Conservation (phyloP, 2,329 filamentous ascomycete genomes). For the Ophiostoma sp. region DNA sequence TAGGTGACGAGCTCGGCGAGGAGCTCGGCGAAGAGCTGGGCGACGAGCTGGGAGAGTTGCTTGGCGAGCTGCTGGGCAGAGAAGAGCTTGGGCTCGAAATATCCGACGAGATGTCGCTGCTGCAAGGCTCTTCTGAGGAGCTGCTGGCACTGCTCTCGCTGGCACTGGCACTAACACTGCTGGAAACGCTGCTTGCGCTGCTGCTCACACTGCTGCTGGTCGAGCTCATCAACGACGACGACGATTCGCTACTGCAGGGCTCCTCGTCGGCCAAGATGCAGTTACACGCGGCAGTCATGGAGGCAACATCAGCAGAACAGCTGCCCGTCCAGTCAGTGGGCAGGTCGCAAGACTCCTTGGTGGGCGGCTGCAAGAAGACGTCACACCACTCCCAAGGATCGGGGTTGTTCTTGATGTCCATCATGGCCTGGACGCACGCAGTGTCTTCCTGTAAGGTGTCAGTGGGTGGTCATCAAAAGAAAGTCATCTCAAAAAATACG, state of each 20-base stretch:
- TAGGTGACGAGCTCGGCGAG: not conserved
- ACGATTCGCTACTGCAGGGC: not conserved
- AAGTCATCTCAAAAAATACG: not conserved
- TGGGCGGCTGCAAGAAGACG: constrained; percentile 14
- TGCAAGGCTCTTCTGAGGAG: not conserved
- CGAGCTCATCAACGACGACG: not conserved
- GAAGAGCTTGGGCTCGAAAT: no score
- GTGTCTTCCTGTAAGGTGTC: constrained; percentile 23
- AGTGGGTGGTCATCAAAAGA: not conserved
- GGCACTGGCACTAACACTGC: not conserved
- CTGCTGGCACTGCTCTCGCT: not conserved
- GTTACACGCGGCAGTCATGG: constrained; percentile 25
- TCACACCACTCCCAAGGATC: constrained; percentile 24
- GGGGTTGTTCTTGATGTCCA: not conserved
- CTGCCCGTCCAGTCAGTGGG: constrained; percentile 23
- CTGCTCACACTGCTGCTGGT: not conserved
- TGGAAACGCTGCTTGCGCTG: not conserved
- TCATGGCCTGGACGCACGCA: constrained; percentile 28
- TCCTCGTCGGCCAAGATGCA: constrained; percentile 20
- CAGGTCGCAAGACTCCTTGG: not conserved
- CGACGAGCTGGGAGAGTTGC: no score
- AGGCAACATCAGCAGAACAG: constrained; percentile 14
- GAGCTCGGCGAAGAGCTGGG: not conserved
- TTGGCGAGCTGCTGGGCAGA: no score
- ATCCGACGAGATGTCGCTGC: not conserved